phyloP scores from a whole-genome alignment of 2,329 filamentous ascomycete genomes.

The Fusarium sulawesiense region DNA sequence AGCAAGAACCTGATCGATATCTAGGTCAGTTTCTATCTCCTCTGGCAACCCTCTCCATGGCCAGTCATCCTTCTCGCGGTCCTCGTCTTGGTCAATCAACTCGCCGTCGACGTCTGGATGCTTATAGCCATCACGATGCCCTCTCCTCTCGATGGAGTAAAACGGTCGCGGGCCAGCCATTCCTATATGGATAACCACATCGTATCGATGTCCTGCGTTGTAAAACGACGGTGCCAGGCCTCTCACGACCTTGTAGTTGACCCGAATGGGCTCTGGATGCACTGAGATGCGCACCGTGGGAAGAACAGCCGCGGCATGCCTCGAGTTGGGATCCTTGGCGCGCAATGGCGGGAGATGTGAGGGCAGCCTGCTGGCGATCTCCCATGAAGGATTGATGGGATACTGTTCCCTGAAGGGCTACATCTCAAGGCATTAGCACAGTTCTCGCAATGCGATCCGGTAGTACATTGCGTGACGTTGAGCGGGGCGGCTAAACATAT shows the following conservation, averaged over 20 bases:
- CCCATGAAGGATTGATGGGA: constrained; percentile 82
- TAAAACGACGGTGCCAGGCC: constrained; percentile 73
- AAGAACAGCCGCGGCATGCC: constrained; percentile 47
- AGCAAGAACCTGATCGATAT: constrained; percentile 66
- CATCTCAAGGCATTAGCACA: constrained; percentile 27
- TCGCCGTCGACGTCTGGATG: constrained; percentile 77
- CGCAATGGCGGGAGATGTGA: constrained; percentile 66
- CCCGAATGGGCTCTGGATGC: constrained; percentile 74
- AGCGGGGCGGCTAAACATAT: constrained; percentile 19
- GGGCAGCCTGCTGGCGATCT: constrained; percentile 79
- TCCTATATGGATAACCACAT: constrained; percentile 81
- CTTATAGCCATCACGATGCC: constrained; percentile 77
- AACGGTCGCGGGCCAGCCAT: constrained; percentile 74
- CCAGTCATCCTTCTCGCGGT: constrained; percentile 63
- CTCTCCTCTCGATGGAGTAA: constrained; percentile 78
- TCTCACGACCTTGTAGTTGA: constrained; percentile 76
- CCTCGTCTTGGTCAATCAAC: constrained; percentile 63
- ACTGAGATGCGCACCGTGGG: constrained; percentile 70
- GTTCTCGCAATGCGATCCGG: not conserved
- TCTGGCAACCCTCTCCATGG: constrained; percentile 66
- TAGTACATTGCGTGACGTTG: constrained; percentile 24
- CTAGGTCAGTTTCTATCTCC: constrained; percentile 67
- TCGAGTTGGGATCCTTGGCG: constrained; percentile 53
- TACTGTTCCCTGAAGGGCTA: constrained; percentile 81
- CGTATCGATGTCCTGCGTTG: constrained; percentile 59